These are phyloP conservation scores for Decorospora gaudefroyi DNA, from an alignment of 2,329 filamentous ascomycete genomes.

Conservation along the genomic window DNA sequence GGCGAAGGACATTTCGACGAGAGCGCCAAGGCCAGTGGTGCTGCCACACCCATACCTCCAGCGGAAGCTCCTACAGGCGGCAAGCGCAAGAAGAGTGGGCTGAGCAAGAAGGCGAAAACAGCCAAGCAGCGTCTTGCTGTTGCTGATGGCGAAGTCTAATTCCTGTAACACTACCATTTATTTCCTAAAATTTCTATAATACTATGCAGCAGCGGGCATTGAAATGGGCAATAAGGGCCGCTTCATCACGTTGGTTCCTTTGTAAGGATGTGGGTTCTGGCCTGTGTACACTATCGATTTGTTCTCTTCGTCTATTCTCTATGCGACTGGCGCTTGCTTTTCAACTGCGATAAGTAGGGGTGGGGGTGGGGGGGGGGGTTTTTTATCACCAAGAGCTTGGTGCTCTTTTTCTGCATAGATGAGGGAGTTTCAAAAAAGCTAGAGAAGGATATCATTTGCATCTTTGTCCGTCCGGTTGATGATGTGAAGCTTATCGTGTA, in stretches of 20 bases:
- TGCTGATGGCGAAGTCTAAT: slow-evolving; percentile 50
- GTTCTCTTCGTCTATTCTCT: slow-evolving; percentile 6
- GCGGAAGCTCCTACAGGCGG: slow-evolving; percentile 39
- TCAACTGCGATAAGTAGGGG: too few species aligned
- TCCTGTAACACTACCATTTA: slow-evolving; percentile 14
- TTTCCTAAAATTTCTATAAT: slow-evolving; percentile 18
- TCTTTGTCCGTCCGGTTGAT: too few species aligned
- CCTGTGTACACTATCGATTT: slow-evolving; percentile 23
- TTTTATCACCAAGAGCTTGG: too few species aligned
- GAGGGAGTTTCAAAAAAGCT: slow-evolving; percentile 18
- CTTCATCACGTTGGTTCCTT: slow-evolving; percentile 7
- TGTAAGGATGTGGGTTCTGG: slow-evolving; percentile 9
- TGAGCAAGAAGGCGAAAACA: slow-evolving; percentile 58
- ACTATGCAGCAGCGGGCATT: slow-evolving; percentile 1
- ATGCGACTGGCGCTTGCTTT: slow-evolving; percentile 4
- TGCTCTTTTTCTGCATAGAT: slow-evolving; percentile 20
- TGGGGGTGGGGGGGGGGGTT: too few species aligned
- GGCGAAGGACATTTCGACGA: slow-evolving; percentile 97
- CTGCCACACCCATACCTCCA: slow-evolving; percentile 75
- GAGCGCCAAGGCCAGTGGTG: slow-evolving; percentile 79
- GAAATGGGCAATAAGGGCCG: background rate
- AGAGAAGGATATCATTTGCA: slow-evolving; percentile 10
- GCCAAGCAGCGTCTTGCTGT: slow-evolving; percentile 56
- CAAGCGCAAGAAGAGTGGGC: slow-evolving; percentile 57
- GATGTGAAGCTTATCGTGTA: too few species aligned